Evolutionary conservation across 495 filamentous ascomycete genomes (phyloP), one percentile per base, ranked within the genome.

Genomic region (Neurospora terricola): DNA sequence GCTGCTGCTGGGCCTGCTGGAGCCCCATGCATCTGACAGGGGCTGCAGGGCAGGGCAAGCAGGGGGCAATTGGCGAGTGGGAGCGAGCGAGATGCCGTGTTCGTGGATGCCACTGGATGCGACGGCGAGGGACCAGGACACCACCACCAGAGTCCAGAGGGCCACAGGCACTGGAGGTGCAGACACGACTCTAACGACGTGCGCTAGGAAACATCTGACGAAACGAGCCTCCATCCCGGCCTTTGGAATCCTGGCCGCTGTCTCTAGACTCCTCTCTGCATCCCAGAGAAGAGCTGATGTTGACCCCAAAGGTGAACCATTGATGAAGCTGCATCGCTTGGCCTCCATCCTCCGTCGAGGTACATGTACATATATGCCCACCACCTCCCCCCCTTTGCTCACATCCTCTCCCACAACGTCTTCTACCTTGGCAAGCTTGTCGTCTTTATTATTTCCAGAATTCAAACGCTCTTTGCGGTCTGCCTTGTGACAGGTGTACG

Each of bases 141-240:
- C 48, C 48, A 59, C 48, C 12, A 27, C 21, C 4, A 4, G 11
- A 27, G 21, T 34, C 21, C 48, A 27, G 10, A 59, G 48, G 48
- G 48, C 48, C 54, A 59, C 48, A 30, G 48, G 48, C 34, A 72
- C 71, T 45, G 42, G 8, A 45, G 42, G 18, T 68, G 30, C 71
- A 72, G 45, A 54, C 34, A 62, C 71, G 23, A 21, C 27, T 48
- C 48, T 69, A 72, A 54, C 73, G 71, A 75, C 73, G 34, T 37
- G n/a, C 21, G 40, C 69, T 34, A 18, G 69, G 59, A 70, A 75
- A 75, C 71, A 75, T 75, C 73, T 75, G 73, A 73, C 73, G 48
- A 73, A 70, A 72, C 73, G 23, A 38, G 43, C 30, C 30, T 68
- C 36, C 70, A 42, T 38, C 68, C 30, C 34, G 40, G 30, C 23